A percentile compares a stretch with the other conserved stretches of the same genome.
Conservation (phyloP, 2,329 filamentous ascomycete genomes). For the Sodiomyces alkalinus region DNA sequence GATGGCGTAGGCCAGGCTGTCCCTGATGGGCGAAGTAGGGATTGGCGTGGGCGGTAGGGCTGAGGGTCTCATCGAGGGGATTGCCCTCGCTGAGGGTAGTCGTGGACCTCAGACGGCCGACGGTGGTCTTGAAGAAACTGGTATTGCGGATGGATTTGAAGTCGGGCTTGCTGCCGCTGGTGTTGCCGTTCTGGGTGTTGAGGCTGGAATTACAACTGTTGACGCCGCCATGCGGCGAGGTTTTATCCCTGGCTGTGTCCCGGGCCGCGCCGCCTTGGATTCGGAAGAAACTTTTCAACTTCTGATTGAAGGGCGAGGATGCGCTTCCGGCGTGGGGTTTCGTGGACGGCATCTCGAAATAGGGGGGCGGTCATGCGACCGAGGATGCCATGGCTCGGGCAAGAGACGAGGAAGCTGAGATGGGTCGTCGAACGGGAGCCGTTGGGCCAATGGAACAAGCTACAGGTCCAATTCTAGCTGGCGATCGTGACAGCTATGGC, state of each 20-base stretch:
- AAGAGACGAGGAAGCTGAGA: conserved; percentile 3
- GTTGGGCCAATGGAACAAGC: not conserved
- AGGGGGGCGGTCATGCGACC: conserved; percentile 12
- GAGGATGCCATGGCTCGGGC: conserved; percentile 20
- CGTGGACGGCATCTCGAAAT: conserved; percentile 30
- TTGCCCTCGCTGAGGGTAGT: conserved; percentile 91
- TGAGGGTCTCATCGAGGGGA: conserved; percentile 72
- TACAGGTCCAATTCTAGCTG: too few relatives aligned
- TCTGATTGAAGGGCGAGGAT: conserved; percentile 48
- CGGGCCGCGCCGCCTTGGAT: conserved; percentile 43
- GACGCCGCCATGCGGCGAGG: too few relatives aligned
- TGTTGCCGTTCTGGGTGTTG: conserved; percentile 10
- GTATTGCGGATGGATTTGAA: conserved; percentile 62
- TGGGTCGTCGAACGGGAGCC: not conserved
- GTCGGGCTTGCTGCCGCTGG: conserved; percentile 20
- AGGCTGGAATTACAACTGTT: too few relatives aligned
- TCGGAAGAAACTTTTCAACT: conserved; percentile 57
- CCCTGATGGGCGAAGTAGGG: conserved; percentile 97
- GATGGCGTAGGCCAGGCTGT: conserved; percentile 80
- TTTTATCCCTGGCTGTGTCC: too few relatives aligned
- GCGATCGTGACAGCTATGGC: too few relatives aligned
- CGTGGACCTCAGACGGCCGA: conserved; percentile 74
- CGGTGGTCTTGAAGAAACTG: conserved; percentile 73
- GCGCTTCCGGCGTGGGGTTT: conserved; percentile 37
- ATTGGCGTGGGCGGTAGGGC: conserved; percentile 87